Evolutionary conservation across 2,329 filamentous ascomycete genomes (phyloP), one percentile per base, ranked within the genome.

Genomic region (Chaetoscypha palmicola): DNA sequence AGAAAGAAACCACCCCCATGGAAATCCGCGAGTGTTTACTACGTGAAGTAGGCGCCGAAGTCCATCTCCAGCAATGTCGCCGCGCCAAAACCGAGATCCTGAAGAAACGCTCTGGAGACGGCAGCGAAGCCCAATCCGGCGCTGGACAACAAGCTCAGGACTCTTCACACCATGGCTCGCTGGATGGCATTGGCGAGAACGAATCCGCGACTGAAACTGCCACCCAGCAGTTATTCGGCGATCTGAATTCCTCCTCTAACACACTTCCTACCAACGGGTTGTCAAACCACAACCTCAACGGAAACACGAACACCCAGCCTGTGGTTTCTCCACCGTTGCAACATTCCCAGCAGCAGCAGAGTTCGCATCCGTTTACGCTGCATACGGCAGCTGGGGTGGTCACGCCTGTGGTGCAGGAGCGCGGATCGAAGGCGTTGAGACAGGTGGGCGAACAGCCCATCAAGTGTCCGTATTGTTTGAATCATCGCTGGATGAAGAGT

Each of bases 1-100:
- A 68, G 8, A 59, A 73, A 21, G 76, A 80, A 49, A 80, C 76
- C 1, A 78, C 73, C 41, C 77, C 77, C 1, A 69, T 73, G 31
- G 72, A 74, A 35, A 79, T 82, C 45, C 68, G 71, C 33, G 78
- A 82, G 44, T 68, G 73, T 40, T 64, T 81, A 28, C 62, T 76
- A 34, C 47, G 56, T 33, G 54, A 60, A 33, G 61, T 57, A 45
- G 58, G 58, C 9, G 54, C 55, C 2, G 59, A 62, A 37, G 58
- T 62, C 9, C 57, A 62, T 48, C 35, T 62, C 16, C 59, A 62
- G 34, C 59, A 62, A 40, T 62, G 59, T 45, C 48, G 59, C 19
- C 49, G 59, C 16, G 59, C 59, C 1, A 62, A 62, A 45, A 59
- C 58, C 8, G 59, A 61, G 34, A 62, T 62, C 16, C 28, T 62